phyloP scores from a whole-genome alignment of 768 basidiomycete genomes.

The Lentinula lateritia region DNA sequence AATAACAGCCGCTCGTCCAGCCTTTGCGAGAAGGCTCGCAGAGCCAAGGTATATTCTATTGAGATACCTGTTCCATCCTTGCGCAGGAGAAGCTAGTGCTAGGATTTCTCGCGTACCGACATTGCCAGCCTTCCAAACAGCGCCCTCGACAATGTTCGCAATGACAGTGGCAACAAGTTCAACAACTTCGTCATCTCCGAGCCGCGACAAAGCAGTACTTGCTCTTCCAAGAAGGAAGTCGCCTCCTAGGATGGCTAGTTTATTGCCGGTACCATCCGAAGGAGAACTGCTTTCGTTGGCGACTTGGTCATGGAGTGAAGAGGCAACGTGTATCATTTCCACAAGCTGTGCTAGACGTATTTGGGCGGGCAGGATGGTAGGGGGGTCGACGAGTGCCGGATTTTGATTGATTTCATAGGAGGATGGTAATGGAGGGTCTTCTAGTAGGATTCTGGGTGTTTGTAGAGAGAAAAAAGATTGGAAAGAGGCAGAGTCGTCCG shows the following conservation, averaged over 20 bases:
- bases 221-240: constrained; percentile 95
- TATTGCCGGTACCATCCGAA: constrained; percentile 73
- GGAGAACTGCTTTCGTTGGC: constrained; percentile 60
- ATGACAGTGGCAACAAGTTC: constrained; percentile 91
- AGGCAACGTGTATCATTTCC: constrained; percentile 98
- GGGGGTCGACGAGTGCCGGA: constrained; percentile 23
- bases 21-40: constrained; percentile 71
- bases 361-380: constrained; percentile 77
- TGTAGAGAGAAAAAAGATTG: constrained; percentile 47
- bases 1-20: constrained; percentile 60
- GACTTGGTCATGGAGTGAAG: constrained; percentile 89
- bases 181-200: constrained; percentile 86
- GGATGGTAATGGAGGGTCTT: constrained; percentile 17
- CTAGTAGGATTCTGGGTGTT: constrained; percentile 26
- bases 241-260: constrained; percentile 88
- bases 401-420: neutral
- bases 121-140: constrained; percentile 72
- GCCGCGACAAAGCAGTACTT: constrained; percentile 77
- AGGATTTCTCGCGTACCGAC: constrained; percentile 20
- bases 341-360: constrained; percentile 90
- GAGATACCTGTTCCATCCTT: constrained; percentile 75
- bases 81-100: constrained; percentile 27
- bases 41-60: constrained; percentile 74
- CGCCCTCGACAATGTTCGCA: constrained; percentile 94
- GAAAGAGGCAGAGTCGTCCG: constrained; percentile 71